A percentile compares a stretch with the other conserved stretches of the same genome.
These are phyloP conservation scores for Setaria italica DNA, from an alignment of 202 grass and related monocot species.

Conservation along the genomic window DNA sequence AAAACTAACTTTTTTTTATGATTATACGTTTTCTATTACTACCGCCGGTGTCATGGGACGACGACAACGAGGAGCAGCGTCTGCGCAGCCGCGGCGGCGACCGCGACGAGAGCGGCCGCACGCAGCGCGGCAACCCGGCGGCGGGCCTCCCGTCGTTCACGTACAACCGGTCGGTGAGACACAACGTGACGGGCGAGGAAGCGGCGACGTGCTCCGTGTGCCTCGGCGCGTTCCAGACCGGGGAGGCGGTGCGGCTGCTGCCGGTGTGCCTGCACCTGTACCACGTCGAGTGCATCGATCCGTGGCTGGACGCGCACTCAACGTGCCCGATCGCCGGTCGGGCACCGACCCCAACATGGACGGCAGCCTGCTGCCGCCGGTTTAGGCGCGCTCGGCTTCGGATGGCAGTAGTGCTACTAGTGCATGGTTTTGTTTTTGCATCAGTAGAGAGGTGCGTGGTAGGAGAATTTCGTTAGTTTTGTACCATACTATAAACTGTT, in stretches of 20 bases:
- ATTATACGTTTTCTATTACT: no score
- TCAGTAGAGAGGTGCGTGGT: not conserved
- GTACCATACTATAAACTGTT: not conserved
- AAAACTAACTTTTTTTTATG: no score
- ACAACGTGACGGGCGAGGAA: conserved; percentile 10
- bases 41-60: not conserved
- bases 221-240: conserved; percentile 39
- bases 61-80: not conserved
- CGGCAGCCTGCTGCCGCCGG: not conserved
- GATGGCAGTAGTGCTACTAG: not conserved
- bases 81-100: not conserved
- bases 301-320: conserved; percentile 49
- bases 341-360: not conserved
- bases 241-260: conserved; percentile 49
- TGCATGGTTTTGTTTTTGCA: not conserved
- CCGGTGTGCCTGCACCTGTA: conserved; percentile 50
- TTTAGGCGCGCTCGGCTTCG: not conserved
- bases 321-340: conserved; percentile 51
- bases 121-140: not conserved
- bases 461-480: not conserved
- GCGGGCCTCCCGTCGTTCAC: conserved; percentile 38
- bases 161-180: conserved; percentile 30
- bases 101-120: not conserved
- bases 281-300: conserved; percentile 54
- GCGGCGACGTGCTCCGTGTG: conserved; percentile 43